Evolutionary conservation across 768 basidiomycete species (phyloP).

Genomic region (Russula abietina): DNA sequence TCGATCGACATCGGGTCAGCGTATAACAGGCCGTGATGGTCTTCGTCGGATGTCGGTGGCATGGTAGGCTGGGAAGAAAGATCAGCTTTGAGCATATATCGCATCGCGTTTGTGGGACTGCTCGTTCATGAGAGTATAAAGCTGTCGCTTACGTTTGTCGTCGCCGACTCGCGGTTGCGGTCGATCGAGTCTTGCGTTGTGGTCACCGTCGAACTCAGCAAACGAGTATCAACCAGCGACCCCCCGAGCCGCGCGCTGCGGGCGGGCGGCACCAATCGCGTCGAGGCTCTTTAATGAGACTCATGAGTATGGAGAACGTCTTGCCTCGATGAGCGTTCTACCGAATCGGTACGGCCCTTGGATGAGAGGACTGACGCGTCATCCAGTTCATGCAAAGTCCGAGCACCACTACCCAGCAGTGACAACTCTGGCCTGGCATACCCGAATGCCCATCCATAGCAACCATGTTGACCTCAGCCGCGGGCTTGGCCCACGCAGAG

Average conservation of each 20-base stretch:
- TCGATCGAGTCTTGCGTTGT: constrained; percentile 13
- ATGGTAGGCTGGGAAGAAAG: constrained; percentile 30
- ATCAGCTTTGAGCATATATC: constrained; percentile 44
- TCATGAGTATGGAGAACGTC: constrained; percentile 37
- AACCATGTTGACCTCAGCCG: constrained; percentile 47
- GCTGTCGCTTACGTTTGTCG: constrained; percentile 2
- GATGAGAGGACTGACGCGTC: constrained; percentile 28
- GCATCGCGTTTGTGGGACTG: constrained; percentile 53
- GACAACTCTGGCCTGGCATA: constrained; percentile 32
- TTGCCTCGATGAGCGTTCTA: constrained; percentile 35
- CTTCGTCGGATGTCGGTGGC: constrained; percentile 35
- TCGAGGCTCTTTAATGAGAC: constrained; percentile 36
- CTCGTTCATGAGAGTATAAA: constrained; percentile 43
- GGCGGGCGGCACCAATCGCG: constrained; percentile 31
- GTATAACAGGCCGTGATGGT: constrained; percentile 47
- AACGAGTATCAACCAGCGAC: not conserved
- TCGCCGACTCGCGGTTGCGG: not conserved
- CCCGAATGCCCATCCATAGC: constrained; percentile 45
- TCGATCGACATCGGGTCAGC: constrained; percentile 43
- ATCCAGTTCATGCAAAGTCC: constrained; percentile 43
- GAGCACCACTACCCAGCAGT: constrained; percentile 32
- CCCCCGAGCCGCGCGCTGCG: not conserved
- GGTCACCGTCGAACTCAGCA: constrained; percentile 15
- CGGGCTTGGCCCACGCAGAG: constrained; percentile 48
- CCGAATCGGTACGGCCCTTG: constrained; percentile 23